Evolutionary conservation across 1,284 basidiomycete species (phyloP).

Genomic region (Peniophora sp.): DNA sequence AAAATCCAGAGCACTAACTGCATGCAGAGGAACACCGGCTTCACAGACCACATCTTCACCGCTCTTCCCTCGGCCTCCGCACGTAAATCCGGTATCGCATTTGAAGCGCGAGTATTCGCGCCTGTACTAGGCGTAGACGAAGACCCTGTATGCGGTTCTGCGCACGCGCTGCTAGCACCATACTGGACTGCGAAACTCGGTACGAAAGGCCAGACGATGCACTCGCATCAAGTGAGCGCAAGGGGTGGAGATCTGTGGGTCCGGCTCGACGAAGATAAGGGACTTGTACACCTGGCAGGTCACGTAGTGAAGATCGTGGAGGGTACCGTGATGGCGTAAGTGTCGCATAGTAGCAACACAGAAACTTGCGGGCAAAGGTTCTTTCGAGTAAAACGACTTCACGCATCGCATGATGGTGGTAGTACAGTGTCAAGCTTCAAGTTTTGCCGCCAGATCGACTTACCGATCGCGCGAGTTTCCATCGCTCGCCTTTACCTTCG

Average conservation of each 20-base stretch:
- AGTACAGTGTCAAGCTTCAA: no score
- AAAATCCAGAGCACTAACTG: no score
- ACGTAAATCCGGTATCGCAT: conserved; percentile 20
- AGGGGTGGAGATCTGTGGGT: conserved; percentile 42
- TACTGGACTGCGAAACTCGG: conserved; percentile 41
- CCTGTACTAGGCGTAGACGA: conserved; percentile 34
- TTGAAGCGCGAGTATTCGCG: conserved; percentile 48
- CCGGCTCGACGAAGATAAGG: conserved; percentile 25
- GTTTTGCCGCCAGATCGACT: no score
- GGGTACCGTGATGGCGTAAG: conserved; percentile 15
- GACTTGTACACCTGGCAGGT: conserved; percentile 28
- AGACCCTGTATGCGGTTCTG: conserved; percentile 53
- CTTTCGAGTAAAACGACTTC: no score
- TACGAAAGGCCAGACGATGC: conserved; percentile 23
- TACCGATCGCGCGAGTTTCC: no score
- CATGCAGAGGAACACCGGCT: conserved; percentile 11
- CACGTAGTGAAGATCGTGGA: conserved; percentile 24
- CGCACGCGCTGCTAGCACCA: conserved; percentile 42
- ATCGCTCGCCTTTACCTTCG: no score
- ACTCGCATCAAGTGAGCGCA: conserved; percentile 42
- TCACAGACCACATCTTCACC: conserved; percentile 30
- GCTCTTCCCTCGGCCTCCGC: conserved; percentile 21
- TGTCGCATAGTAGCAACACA: no score
- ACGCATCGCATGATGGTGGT: no score
- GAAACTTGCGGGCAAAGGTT: no score